Conservation (phyloP, 805 yeast genomes). For the Novakomyces olei region DNA sequence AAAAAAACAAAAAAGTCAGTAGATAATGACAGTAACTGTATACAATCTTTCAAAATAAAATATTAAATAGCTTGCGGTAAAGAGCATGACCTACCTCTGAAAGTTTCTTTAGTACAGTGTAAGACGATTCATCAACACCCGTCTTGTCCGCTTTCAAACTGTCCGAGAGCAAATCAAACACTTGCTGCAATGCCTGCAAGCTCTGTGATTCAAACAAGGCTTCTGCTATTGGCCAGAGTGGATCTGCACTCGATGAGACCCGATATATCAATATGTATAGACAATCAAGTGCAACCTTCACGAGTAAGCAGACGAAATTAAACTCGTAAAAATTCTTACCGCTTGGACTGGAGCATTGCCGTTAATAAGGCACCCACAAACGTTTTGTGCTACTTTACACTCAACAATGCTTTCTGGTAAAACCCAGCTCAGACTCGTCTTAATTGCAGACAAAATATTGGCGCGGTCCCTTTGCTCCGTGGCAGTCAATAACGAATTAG, state of each 20-base stretch:
- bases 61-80: too few species aligned
- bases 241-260: conserved; percentile 39
- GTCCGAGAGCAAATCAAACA: too few species aligned
- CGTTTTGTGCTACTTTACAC: background rate
- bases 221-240: conserved; percentile 60
- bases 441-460: background rate
- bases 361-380: background rate
- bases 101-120: background rate
- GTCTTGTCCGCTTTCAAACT: too few species aligned
- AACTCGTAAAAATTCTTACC: too few species aligned
- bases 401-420: background rate
- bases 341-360: conserved; percentile 13
- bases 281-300: conserved; percentile 76
- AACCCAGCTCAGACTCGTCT: conserved; percentile 1
- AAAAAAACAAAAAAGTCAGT: too few species aligned
- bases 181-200: too few species aligned
- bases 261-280: conserved; percentile 74
- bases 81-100: background rate
- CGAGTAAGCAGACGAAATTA: too few species aligned
- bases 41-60: too few species aligned
- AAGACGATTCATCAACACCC: background rate
- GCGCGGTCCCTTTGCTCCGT: background rate
- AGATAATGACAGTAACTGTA: too few species aligned
- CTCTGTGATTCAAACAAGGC: too few species aligned
- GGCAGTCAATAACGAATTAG: background rate